Evolutionary conservation across 352 stramenopile genomes (phyloP).

Genomic region (Phytophthora cactorum): DNA sequence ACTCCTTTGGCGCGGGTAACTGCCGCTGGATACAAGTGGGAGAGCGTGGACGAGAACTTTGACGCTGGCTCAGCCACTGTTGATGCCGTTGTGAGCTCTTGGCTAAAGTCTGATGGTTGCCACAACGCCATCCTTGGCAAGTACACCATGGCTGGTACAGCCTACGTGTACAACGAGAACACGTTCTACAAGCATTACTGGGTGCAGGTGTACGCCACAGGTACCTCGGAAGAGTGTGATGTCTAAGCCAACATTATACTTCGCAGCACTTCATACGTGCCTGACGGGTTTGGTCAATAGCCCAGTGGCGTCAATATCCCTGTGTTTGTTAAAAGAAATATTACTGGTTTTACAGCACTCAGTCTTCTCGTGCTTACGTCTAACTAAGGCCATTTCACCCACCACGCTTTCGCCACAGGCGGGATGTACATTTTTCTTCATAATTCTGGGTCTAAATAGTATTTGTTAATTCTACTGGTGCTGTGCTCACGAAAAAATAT

Average conservation of each 20-base stretch:
- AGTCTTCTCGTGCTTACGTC: too few relatives aligned
- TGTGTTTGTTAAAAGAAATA: too few relatives aligned
- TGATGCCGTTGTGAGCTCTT: slow-evolving; percentile 36
- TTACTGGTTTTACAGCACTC: too few relatives aligned
- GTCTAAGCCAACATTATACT: background rate
- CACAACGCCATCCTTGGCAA: slow-evolving; percentile 31
- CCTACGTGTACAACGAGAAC: slow-evolving; percentile 30
- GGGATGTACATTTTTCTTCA: too few relatives aligned
- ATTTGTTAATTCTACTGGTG: too few relatives aligned
- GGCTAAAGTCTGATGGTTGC: slow-evolving; percentile 25
- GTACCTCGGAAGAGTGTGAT: slow-evolving; percentile 37
- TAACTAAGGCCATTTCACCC: too few relatives aligned
- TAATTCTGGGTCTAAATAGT: too few relatives aligned
- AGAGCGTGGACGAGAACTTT: slow-evolving; percentile 40
- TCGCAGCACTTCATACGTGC: too few relatives aligned
- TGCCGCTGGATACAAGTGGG: slow-evolving; percentile 46
- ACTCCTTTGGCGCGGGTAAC: slow-evolving; percentile 38
- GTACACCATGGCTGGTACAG: slow-evolving; percentile 39
- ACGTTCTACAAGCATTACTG: slow-evolving; percentile 49
- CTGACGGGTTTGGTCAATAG: too few relatives aligned
- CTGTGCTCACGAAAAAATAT: too few relatives aligned
- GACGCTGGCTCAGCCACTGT: slow-evolving; percentile 31
- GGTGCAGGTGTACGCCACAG: slow-evolving; percentile 50
- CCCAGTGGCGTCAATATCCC: too few relatives aligned
- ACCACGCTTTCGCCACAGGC: too few relatives aligned